Evolutionary conservation across 1,284 basidiomycete genomes (phyloP).

Genomic region (Cerioporus squamosus): DNA sequence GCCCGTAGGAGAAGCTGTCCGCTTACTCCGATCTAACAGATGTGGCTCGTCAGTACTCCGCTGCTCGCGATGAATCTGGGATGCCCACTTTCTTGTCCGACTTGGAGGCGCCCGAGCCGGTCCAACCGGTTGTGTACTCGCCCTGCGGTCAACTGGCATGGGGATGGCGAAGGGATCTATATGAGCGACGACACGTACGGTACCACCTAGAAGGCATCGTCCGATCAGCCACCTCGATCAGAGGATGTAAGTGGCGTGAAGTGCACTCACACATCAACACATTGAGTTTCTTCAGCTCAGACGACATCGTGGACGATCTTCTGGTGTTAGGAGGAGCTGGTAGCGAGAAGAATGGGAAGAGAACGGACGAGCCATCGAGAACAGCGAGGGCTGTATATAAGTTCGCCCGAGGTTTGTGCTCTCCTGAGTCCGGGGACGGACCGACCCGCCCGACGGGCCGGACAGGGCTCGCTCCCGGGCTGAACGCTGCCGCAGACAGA

Average conservation of each 20-base stretch:
- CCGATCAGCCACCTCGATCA: slow-evolving; percentile 5
- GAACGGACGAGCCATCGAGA: slow-evolving; percentile 11
- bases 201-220: slow-evolving; percentile 24
- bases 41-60: background rate
- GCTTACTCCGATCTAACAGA: slow-evolving; percentile 67
- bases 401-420: slow-evolving; percentile 4
- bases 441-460: slow-evolving; percentile 4
- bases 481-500: background rate
- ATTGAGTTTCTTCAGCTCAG: slow-evolving; percentile 30
- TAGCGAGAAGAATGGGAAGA: background rate
- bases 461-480: no score
- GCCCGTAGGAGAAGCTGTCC: background rate
- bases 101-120: slow-evolving; percentile 86
- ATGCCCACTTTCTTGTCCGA: slow-evolving; percentile 87
- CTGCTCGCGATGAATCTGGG: background rate
- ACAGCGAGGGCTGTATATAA: slow-evolving; percentile 16
- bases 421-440: slow-evolving; percentile 5
- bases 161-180: background rate
- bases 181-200: slow-evolving; percentile 17
- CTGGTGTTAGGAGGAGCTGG: background rate
- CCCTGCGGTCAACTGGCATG: slow-evolving; percentile 47
- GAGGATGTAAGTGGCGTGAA: background rate
- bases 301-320: slow-evolving; percentile 18
- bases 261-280: slow-evolving; percentile 30
- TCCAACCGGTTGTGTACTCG: slow-evolving; percentile 95